These are phyloP conservation scores for Paratinospora sagittata DNA, from an alignment of 164 flowering plant species.

Conservation along the genomic window DNA sequence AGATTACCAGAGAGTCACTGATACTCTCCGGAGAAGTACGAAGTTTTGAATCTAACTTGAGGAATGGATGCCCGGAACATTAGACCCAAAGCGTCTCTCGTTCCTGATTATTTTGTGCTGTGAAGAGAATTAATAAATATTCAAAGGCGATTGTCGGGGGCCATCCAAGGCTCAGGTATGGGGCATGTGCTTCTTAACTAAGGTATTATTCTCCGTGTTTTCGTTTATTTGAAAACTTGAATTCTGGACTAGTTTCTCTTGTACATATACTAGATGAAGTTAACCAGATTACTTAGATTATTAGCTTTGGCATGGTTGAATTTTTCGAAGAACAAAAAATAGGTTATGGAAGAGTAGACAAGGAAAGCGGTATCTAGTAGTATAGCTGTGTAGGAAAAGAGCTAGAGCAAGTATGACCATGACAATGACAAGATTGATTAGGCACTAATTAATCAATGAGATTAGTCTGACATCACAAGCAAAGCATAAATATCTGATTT, in stretches of 20 bases:
- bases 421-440: not conserved
- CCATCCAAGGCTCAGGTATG: not conserved
- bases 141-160: not conserved
- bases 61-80: not conserved
- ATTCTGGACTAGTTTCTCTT: not conserved
- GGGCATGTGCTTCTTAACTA: not conserved
- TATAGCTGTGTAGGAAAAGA: not conserved
- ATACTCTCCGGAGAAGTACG: constrained; percentile 11
- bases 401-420: not conserved
- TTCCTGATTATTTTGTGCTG: not conserved
- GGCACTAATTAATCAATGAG: no score
- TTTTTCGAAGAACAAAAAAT: not conserved
- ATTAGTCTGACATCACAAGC: not conserved
- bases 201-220: not conserved
- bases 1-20: constrained; percentile 84
- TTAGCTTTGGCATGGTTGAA: not conserved
- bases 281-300: not conserved
- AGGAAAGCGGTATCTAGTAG: not conserved
- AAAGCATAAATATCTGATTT: not conserved
- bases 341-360: not conserved
- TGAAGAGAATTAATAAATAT: not conserved
- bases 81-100: not conserved
- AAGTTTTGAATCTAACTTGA: constrained; percentile 1
- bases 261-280: not conserved
- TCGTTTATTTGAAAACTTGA: not conserved